phyloP scores from a whole-genome alignment of 352 stramenopile species.

The Globisporangium middletonii region DNA sequence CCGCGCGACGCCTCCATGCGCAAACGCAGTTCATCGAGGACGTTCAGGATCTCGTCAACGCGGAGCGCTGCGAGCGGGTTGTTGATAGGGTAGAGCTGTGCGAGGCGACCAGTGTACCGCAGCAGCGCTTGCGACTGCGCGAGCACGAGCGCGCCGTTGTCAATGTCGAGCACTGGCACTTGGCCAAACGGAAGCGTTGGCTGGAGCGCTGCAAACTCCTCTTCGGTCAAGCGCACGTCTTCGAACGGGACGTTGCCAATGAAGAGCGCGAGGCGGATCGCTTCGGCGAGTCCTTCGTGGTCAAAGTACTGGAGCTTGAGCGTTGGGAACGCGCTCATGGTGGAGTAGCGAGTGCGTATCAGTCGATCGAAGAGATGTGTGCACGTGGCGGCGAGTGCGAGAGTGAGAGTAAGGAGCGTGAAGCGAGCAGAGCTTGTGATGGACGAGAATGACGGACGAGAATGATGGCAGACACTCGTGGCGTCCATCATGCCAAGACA shows the following conservation, averaged over 20 bases:
- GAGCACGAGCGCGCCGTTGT: constrained; percentile 20
- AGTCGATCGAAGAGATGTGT: constrained; percentile 4
- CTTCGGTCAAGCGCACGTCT: constrained; percentile 33
- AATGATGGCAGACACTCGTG: no score
- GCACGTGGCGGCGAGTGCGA: constrained; percentile 7
- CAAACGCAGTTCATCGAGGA: constrained; percentile 20
- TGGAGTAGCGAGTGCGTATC: background rate
- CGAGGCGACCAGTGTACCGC: constrained; percentile 24
- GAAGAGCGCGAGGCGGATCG: constrained; percentile 39
- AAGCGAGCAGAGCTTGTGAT: no score
- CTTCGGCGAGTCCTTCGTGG: constrained; percentile 37
- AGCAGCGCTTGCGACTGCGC: constrained; percentile 25
- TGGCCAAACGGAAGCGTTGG: constrained; percentile 31
- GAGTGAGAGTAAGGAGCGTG: no score
- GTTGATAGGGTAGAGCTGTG: constrained; percentile 27
- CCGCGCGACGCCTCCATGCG: constrained; percentile 16
- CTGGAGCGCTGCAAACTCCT: constrained; percentile 29
- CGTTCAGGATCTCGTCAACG: constrained; percentile 26
- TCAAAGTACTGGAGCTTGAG: constrained; percentile 61
- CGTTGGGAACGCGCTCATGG: constrained; percentile 18
- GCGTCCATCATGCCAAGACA: no score
- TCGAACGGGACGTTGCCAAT: constrained; percentile 39
- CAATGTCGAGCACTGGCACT: constrained; percentile 41
- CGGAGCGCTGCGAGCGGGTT: constrained; percentile 21
- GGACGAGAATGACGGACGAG: no score